Evolutionary conservation across 2,329 filamentous ascomycete species (phyloP).

Genomic region (Calonectria montana): DNA sequence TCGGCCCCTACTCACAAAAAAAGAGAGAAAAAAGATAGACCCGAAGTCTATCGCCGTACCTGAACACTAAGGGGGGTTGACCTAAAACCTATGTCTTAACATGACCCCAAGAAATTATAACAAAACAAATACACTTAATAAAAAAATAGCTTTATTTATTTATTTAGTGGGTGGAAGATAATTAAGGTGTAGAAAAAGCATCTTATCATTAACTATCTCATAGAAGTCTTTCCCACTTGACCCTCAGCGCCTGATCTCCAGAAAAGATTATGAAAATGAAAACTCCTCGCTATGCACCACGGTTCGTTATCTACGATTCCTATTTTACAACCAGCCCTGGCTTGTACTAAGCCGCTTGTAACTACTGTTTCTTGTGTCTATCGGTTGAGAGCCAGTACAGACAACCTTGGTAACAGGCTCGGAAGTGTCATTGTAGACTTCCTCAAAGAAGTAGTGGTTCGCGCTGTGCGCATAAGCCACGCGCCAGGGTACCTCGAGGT

Average conservation of each 20-base stretch:
- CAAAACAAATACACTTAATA: too few relatives aligned
- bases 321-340: conserved; percentile 39
- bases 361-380: conserved; percentile 26
- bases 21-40: neutral
- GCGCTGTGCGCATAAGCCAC: conserved; percentile 51
- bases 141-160: too few relatives aligned
- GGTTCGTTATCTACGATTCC: neutral
- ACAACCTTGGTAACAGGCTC: conserved; percentile 50
- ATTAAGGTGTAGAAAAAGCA: too few relatives aligned
- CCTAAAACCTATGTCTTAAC: too few relatives aligned
- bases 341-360: conserved; percentile 46
- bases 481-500: conserved; percentile 56
- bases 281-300: conserved; percentile 16
- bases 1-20: neutral
- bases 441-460: conserved; percentile 58
- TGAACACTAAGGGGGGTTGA: neutral
- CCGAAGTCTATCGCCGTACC: neutral
- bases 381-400: conserved; percentile 37
- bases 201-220: too few relatives aligned
- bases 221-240: neutral
- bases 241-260: neutral
- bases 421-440: conserved; percentile 44
- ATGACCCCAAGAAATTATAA: too few relatives aligned
- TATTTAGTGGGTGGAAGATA: too few relatives aligned
- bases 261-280: neutral